Conservation (phyloP, 345 rosid genomes). For the Populus euphratica region DNA sequence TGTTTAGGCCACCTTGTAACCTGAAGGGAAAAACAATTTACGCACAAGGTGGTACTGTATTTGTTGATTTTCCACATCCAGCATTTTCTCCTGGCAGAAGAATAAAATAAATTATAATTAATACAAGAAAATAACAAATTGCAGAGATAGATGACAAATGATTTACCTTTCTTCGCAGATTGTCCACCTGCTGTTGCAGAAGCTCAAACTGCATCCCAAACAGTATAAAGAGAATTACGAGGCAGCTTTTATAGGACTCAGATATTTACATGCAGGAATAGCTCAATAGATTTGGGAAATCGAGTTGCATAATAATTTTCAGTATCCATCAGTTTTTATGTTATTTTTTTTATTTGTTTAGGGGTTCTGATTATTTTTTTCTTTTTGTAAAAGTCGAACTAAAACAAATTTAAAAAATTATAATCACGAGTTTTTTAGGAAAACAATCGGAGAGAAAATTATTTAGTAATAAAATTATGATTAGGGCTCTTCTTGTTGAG, state of each 20-base stretch:
- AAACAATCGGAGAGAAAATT: no score
- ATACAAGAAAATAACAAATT: not conserved
- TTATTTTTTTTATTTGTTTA: no score
- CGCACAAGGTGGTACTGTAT: conserved; percentile 28
- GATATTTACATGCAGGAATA: not conserved
- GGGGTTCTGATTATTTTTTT: no score
- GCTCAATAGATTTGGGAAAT: no score
- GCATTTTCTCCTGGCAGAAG: conserved; percentile 24
- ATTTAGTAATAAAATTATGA: no score
- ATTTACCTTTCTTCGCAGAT: conserved; percentile 31
- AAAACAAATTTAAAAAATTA: no score
- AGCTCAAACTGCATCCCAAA: conserved; percentile 25
- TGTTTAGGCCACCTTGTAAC: not conserved
- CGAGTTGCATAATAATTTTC: no score
- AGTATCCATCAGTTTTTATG: no score
- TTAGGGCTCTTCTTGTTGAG: no score
- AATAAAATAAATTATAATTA: not conserved
- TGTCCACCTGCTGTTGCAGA: conserved; percentile 29
- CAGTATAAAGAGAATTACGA: not conserved
- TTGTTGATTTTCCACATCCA: conserved; percentile 37
- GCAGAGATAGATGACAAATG: not conserved
- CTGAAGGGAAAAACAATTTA: not conserved
- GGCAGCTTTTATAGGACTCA: not conserved
- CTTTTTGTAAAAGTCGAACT: no score
- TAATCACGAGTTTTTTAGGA: no score